phyloP scores from a whole-genome alignment of 108 stramenopile genomes.

The Schizochytrium sp. region DNA sequence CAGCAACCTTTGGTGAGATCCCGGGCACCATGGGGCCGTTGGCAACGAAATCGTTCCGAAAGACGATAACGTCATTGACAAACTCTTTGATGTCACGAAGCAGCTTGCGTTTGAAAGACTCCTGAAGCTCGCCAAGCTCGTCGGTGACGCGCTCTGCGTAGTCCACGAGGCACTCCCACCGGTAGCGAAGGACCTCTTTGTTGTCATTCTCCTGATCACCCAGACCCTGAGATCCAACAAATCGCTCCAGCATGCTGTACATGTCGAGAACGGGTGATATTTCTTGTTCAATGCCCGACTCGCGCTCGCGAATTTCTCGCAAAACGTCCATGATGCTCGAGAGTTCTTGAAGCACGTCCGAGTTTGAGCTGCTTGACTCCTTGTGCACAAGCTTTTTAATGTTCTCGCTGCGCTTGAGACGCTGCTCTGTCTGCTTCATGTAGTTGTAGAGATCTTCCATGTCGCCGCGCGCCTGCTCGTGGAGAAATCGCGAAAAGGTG shows the following conservation, averaged over 20 bases:
- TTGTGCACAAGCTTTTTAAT: slow-evolving; percentile 50
- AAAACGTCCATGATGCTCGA: slow-evolving; percentile 52
- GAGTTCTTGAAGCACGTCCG: not conserved
- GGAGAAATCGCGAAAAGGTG: slow-evolving; percentile 28
- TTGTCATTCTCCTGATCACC: slow-evolving; percentile 81
- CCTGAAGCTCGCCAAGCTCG: slow-evolving; percentile 67
- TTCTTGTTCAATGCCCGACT: slow-evolving; percentile 50
- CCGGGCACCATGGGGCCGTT: slow-evolving; percentile 72
- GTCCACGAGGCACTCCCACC: slow-evolving; percentile 71
- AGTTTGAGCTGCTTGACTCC: slow-evolving; percentile 40
- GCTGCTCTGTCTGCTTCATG: slow-evolving; percentile 11
- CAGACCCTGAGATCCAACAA: slow-evolving; percentile 74
- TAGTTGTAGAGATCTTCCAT: not conserved
- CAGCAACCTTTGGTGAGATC: slow-evolving; percentile 71
- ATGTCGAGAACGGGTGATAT: slow-evolving; percentile 76
- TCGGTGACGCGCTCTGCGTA: slow-evolving; percentile 60
- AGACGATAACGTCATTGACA: slow-evolving; percentile 59
- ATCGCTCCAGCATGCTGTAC: slow-evolving; percentile 77
- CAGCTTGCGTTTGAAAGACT: slow-evolving; percentile 60
- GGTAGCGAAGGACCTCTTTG: slow-evolving; percentile 70
- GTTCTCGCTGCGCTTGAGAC: slow-evolving; percentile 43
- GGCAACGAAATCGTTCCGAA: slow-evolving; percentile 60
- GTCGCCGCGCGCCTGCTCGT: not conserved
- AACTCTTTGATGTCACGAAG: slow-evolving; percentile 63
- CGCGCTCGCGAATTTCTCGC: slow-evolving; percentile 45